A percentile compares a stretch with the other conserved stretches of the same genome.
phyloP scores from a whole-genome alignment of 257 asterid species.

The Solanum sitiens region DNA sequence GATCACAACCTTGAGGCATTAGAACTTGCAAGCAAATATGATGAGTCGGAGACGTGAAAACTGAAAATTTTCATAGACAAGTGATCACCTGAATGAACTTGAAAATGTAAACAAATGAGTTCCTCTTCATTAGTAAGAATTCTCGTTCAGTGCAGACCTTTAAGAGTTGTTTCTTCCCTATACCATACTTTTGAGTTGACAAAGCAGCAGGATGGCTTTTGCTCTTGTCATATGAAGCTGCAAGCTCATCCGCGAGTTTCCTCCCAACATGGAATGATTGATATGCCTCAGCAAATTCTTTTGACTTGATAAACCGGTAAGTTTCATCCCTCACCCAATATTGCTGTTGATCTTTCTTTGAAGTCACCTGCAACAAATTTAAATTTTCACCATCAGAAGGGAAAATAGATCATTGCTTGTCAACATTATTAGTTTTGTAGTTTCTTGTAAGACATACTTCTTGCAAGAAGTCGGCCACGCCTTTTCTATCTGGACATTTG shows the following conservation, averaged over 20 bases:
- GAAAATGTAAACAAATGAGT: constrained; percentile 23
- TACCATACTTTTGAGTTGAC: constrained; percentile 24
- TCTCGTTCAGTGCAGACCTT: constrained; percentile 24
- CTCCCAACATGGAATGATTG: constrained; percentile 18
- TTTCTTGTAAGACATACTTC: constrained; percentile 30
- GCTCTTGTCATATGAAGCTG: constrained; percentile 24
- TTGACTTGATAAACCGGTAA: constrained; percentile 22
- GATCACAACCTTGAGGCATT: not conserved
- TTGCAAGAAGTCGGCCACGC: constrained; percentile 47
- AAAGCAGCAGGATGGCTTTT: constrained; percentile 43
- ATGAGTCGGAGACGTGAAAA: not conserved
- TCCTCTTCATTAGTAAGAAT: constrained; percentile 37
- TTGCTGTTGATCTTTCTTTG: constrained; percentile 41
- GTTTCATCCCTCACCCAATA: constrained; percentile 28
- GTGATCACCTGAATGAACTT: not conserved
- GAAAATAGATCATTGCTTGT: not conserved
- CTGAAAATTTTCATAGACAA: not conserved
- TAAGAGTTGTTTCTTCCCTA: constrained; percentile 14
- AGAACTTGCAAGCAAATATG: not conserved
- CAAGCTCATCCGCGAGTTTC: constrained; percentile 9
- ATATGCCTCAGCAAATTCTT: constrained; percentile 27
- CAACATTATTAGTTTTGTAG: constrained; percentile 8
- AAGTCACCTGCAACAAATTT: constrained; percentile 23
- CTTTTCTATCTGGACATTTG: constrained; percentile 45
- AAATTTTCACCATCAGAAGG: not conserved